Evolutionary conservation across 2,329 filamentous ascomycete species (phyloP), one percentile per base, ranked within the genome.

Genomic region (Bipolaris zeicola): DNA sequence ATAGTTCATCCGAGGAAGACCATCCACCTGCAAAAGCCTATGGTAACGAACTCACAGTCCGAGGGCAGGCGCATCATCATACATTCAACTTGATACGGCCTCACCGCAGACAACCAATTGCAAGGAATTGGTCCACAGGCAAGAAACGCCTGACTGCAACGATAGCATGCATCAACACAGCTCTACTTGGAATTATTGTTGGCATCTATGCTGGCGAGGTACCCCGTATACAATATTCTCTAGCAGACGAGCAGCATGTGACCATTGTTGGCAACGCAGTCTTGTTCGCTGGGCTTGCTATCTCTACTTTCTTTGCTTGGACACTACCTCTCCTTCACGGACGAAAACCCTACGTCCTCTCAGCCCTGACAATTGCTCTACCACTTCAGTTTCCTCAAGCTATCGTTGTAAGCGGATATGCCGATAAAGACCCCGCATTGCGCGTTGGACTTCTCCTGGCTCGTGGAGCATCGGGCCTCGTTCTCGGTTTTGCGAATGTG

Each of bases 201-300:
- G 90, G 90, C 0, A 89, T 92, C 20, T 94, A 92, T 70, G 80
- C 89, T 52, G 90, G 90, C 3, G 83, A 92, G 63, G 89, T 92
- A 0, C 89, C 90, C n/a, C 85, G 87, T 3, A 90, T 93, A 24
- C 89, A 92, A 69, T 92, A 92, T 71, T 87, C 87, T 65, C 85
- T 93, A 61, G 86, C 86, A 22, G 89, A 92, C 65, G 81, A 87
- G 58, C 77, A 85, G 42, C 89, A 91, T 65, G 81, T 85, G 57
- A 82, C 86, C 1, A 86, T 92, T 26, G 80, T 91, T 34, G 90
- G 90, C 3, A 93, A 93, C 64, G 88, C 90, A 14, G 83, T 86
- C 73, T 83, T 92, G 50, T 93, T 90, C 69, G 68, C 89, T 31
- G 89, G 89, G 7, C 80, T 93, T 60, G 88, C 88, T 0, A 74